phyloP scores from a whole-genome alignment of 2,329 filamentous ascomycete genomes.

The Conoideocrella luteorostrata region DNA sequence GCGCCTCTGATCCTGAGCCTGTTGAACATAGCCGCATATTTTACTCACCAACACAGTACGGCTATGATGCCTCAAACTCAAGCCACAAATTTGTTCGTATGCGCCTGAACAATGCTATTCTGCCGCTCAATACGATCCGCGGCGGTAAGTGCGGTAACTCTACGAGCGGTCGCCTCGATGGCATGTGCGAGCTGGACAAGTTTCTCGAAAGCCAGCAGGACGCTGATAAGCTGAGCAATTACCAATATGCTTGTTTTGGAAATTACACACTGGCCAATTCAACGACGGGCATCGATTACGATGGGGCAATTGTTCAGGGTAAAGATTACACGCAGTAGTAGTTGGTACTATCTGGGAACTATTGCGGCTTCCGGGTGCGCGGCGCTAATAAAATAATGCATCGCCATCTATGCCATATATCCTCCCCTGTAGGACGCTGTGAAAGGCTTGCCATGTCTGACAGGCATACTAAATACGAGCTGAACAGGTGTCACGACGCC shows the following conservation, averaged over 20 bases:
- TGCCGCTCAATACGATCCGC: constrained; percentile 40
- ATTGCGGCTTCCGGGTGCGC: too few relatives aligned
- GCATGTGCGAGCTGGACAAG: constrained; percentile 33
- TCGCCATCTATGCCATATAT: too few relatives aligned
- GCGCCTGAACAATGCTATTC: constrained; percentile 42
- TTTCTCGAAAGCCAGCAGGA: constrained; percentile 36
- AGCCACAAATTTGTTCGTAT: constrained; percentile 42
- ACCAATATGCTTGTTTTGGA: constrained; percentile 40
- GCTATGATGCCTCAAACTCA: constrained; percentile 33
- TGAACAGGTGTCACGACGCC: too few relatives aligned
- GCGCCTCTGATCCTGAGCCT: constrained; percentile 28
- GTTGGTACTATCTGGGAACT: too few relatives aligned
- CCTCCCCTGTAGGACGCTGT: too few relatives aligned
- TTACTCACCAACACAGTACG: constrained; percentile 38
- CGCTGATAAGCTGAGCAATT: constrained; percentile 33
- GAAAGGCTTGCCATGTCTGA: too few relatives aligned
- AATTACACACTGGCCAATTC: constrained; percentile 37
- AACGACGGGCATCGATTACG: constrained; percentile 33
- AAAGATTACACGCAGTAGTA: constrained; percentile 6
- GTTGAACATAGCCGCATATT: constrained; percentile 30
- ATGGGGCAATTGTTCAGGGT: constrained; percentile 28
- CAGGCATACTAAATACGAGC: too few relatives aligned
- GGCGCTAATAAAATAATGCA: too few relatives aligned
- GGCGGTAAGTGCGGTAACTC: constrained; percentile 32
- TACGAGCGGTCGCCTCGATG: constrained; percentile 31